Base-by-base conservation (phyloP, 208 protist genomes). In the Crithidia expoeki region DNA sequence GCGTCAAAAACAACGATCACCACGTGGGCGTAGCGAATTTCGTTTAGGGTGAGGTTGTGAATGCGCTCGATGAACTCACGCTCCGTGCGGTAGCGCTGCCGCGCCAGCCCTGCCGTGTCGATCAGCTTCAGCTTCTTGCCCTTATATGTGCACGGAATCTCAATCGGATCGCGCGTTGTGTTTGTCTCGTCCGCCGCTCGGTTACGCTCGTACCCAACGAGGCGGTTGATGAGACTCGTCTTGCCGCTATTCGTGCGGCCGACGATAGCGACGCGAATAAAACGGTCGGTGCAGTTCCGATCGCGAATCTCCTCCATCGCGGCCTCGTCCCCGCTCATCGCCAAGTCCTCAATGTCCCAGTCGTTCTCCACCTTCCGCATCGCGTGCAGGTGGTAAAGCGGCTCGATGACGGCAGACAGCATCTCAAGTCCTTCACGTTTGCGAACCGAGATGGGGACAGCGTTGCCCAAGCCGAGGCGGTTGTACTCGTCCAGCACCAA, bases 221-320 rank as follows among this genome's bases (percentile, higher is more conserved):
- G 86, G 23, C 94, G 84, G 75, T 98, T 98, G 42, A 98, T 82
- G 6, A 98, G 77, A 40, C 93, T 98, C 23, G 86, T 96, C 67
- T 98, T 98, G 25, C 96, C 96, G 68, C 85, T 90, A 79, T 98
- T 98, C 34, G 92, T 93, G 59, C 93, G 85, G 32, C 96, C 96
- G 6, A 98, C 88, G 28, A 98, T 85, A 0, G 92, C 94, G 30
- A 98, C 88, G 16, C 94, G 88, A 55, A 98, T 94, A 68, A 83
- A 92, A 33, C 83, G 82, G 44, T 95, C 91, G 4, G 77, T 84
- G 68, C 71, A 82, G 76, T 96, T 96, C 47, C 89, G 85, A 46
- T 95, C 79, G 17, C 88, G 88, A 30, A 97, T 93, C 47, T 94
- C 86, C 61, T 94, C 91, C 88, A 97, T 94, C 12, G 93, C 93